Percentiles rank a stretch among this genome's conserved stretches.
phyloP scores from a whole-genome alignment of 306 rosid species.

The Sphenostylis stenocarpa region DNA sequence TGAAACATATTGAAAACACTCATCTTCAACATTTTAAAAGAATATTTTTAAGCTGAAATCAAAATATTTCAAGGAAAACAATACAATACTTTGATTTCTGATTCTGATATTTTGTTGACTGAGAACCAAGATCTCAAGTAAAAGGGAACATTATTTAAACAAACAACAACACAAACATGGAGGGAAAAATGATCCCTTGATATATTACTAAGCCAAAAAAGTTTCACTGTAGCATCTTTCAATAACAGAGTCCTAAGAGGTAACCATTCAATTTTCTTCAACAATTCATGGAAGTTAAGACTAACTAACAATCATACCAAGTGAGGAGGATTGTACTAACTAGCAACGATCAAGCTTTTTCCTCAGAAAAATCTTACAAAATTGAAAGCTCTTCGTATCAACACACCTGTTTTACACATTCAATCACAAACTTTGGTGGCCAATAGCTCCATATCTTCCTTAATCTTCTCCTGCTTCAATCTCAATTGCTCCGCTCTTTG shows the following conservation, averaged over 20 bases:
- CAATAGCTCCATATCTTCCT: constrained; percentile 46
- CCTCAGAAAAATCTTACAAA: not conserved
- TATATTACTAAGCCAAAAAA: not conserved
- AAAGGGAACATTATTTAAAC: not conserved
- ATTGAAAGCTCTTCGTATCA: constrained; percentile 22
- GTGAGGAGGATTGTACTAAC: constrained; percentile 21
- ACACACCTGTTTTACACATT: not conserved
- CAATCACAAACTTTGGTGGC: constrained; percentile 39
- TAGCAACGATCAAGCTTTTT: not conserved
- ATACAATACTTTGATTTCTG: constrained; percentile 1
- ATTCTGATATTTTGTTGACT: not conserved
- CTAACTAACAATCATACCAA: not conserved
- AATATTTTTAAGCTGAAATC: not conserved
- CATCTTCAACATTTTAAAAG: not conserved
- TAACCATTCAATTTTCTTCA: constrained; percentile 17
- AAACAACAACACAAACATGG: not conserved
- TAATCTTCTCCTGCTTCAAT: constrained; percentile 45
- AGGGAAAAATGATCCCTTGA: not conserved
- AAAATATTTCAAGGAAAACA: not conserved
- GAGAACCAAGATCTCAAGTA: not conserved
- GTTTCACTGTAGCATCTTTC: not conserved
- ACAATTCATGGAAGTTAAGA: constrained; percentile 26
- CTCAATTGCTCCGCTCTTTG: constrained; percentile 52
- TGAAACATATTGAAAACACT: not conserved
- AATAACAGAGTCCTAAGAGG: not conserved